These are phyloP conservation scores for Glycine latifolia DNA, from an alignment of 306 rosid species.

Conservation along the genomic window DNA sequence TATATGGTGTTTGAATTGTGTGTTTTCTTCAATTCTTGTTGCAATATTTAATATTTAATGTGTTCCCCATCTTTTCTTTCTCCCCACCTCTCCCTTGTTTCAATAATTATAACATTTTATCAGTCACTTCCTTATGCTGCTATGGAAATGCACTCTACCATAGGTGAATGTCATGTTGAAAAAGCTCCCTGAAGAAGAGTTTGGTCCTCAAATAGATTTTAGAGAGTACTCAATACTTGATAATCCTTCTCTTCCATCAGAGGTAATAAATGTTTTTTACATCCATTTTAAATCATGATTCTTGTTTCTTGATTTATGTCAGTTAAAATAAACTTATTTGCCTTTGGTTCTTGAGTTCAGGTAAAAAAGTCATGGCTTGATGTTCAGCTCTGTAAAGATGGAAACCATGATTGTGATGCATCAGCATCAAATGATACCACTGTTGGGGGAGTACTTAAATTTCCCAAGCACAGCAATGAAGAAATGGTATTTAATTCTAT, in stretches of 20 bases:
- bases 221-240: slow-evolving; percentile 90
- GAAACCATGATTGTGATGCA: slow-evolving; percentile 61
- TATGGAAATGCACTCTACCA: slow-evolving; percentile 41
- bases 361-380: slow-evolving; percentile 89
- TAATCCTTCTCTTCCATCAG: slow-evolving; percentile 74
- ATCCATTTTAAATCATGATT: slow-evolving; percentile 35
- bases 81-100: slow-evolving; percentile 1
- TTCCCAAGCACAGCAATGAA: slow-evolving; percentile 86
- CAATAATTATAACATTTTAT: slow-evolving; percentile 32
- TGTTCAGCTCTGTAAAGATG: slow-evolving; percentile 86
- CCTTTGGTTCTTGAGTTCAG: slow-evolving; percentile 56
- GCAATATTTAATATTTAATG: slow-evolving; percentile 28
- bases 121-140: slow-evolving; percentile 38
- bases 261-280: slow-evolving; percentile 54
- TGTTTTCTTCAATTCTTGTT: background rate
- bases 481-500: slow-evolving; percentile 68
- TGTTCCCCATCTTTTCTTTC: slow-evolving; percentile 1
- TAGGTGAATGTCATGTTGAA: slow-evolving; percentile 85
- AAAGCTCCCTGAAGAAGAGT: slow-evolving; percentile 78
- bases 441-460: slow-evolving; percentile 62
- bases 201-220: slow-evolving; percentile 78
- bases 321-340: slow-evolving; percentile 8
- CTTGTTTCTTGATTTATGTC: background rate
- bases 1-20: background rate
- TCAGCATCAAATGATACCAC: slow-evolving; percentile 61